Evolutionary conservation across 1,284 basidiomycete species (phyloP).

Genomic region (Chalciporus sp.): DNA sequence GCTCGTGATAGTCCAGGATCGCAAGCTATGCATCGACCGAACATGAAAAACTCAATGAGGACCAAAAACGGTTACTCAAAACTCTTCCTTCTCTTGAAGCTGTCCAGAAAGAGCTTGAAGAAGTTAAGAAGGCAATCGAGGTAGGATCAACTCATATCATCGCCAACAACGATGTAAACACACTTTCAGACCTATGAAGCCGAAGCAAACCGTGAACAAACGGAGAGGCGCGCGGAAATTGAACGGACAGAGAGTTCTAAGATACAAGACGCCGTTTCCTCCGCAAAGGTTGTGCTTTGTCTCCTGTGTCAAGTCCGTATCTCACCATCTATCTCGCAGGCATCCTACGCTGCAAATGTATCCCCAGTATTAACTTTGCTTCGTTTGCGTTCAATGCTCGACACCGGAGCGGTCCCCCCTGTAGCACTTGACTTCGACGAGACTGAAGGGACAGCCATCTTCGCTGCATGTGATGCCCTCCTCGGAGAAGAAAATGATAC

Average conservation of each 20-base stretch:
- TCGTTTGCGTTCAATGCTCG: slow-evolving; percentile 61
- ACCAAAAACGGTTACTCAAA: slow-evolving; percentile 74
- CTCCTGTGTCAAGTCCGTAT: not conserved
- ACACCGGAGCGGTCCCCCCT: slow-evolving; percentile 46
- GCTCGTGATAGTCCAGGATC: slow-evolving; percentile 62
- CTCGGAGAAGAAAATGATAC: slow-evolving; percentile 52
- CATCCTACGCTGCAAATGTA: slow-evolving; percentile 36
- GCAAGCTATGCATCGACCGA: slow-evolving; percentile 66
- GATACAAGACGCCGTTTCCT: slow-evolving; percentile 55
- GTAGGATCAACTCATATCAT: slow-evolving; percentile 39
- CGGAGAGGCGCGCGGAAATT: slow-evolving; percentile 52
- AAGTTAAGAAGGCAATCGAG: slow-evolving; percentile 81
- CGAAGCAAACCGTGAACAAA: slow-evolving; percentile 58
- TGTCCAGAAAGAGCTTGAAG: slow-evolving; percentile 76
- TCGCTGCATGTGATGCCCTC: slow-evolving; percentile 53
- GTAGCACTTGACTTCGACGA: slow-evolving; percentile 50
- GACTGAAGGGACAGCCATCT: slow-evolving; percentile 55
- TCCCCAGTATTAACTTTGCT: slow-evolving; percentile 65
- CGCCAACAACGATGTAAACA: not conserved
- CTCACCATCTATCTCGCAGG: slow-evolving; percentile 9
- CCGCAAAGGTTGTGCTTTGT: slow-evolving; percentile 53
- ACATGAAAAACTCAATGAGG: slow-evolving; percentile 77
- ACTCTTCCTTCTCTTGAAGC: slow-evolving; percentile 76
- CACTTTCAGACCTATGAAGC: slow-evolving; percentile 58
- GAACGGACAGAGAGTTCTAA: slow-evolving; percentile 57